Evolutionary conservation across 179 eudicot genomes (phyloP), one percentile per base, ranked within the genome.

Genomic region (Actinidia arguta): DNA sequence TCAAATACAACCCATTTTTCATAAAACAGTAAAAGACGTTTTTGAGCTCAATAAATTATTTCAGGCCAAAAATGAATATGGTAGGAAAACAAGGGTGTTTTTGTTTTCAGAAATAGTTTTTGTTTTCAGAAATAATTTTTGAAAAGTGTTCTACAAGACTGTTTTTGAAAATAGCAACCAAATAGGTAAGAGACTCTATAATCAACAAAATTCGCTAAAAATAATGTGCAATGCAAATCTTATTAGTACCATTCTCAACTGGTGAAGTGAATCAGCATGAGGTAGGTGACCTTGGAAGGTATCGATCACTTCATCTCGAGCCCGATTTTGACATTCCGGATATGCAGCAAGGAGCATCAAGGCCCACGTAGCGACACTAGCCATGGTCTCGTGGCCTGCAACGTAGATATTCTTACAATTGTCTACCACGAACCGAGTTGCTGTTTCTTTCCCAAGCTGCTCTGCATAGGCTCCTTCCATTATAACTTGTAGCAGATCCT

Each of bases 361-460:
- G 76, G 86, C 78, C 92, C 95, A 92, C 72, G 92, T 52, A 50
- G 87, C 86, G 9, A 92, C 39, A 16, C 73, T 71, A 36, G 94
- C 88, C 52, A 91, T 88, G 36, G 92, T 91, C 73, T 92, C 93
- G 72, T 90, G 88, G 76, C 94, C 94, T 76, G 94, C 92, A 75
- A 92, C 86, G 76, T 91, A 92, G 71, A 91, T 83, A 69, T 54
- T 91, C 83, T 91, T 92, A 91, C 94, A 91, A 58, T 92, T 91
- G 55, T 92, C 95, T 9, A 92, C 89, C 56, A 92, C 79, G 74
- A 91, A 85, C 83, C 73, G 89, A 80, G 80, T 75, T 12, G 77
- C 58, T 66, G 86, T 72, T 25, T 87, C 72, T 66, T 87, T 82
- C 63, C 52, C 69, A 20, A 87, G 83, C 55, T 78, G 39, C 11